phyloP scores from a whole-genome alignment of 768 basidiomycete genomes.

The Suillus cothurnatus region DNA sequence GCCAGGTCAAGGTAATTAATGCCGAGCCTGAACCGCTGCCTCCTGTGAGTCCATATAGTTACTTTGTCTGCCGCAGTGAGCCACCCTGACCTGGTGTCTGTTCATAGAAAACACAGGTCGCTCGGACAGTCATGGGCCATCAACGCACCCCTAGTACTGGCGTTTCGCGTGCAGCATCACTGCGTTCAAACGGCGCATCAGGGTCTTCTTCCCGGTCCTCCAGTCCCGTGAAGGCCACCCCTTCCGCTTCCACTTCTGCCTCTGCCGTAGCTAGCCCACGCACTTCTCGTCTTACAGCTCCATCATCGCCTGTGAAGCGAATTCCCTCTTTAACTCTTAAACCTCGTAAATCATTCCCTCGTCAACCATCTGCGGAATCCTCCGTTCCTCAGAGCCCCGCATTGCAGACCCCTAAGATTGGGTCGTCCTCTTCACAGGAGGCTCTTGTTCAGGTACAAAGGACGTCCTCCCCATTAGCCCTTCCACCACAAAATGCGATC shows the following conservation, averaged over 20 bases:
- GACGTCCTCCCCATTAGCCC: slow-evolving; percentile 42
- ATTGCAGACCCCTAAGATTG: slow-evolving; percentile 32
- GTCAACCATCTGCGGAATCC: slow-evolving; percentile 42
- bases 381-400: slow-evolving; percentile 34
- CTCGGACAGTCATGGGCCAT: slow-evolving; percentile 49
- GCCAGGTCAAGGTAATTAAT: slow-evolving; percentile 74
- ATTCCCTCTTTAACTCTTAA: slow-evolving; percentile 47
- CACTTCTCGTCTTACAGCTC: slow-evolving; percentile 32
- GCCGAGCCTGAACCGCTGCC: slow-evolving; percentile 26
- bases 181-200: slow-evolving; percentile 42
- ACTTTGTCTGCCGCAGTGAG: neutral
- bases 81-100: neutral
- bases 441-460: slow-evolving; percentile 24
- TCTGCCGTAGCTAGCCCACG: slow-evolving; percentile 30
- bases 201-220: slow-evolving; percentile 58
- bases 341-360: slow-evolving; percentile 51
- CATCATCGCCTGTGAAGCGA: slow-evolving; percentile 62
- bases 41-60: slow-evolving; percentile 19
- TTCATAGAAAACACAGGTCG: slow-evolving; percentile 29
- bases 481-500: slow-evolving; percentile 35
- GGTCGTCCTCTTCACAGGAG: slow-evolving; percentile 32
- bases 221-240: slow-evolving; percentile 58
- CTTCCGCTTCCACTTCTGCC: slow-evolving; percentile 29
- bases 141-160: slow-evolving; percentile 60
- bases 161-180: slow-evolving; percentile 41